A percentile compares a stretch with the other conserved stretches of the same genome.
These are phyloP conservation scores for Alternaria triticina DNA, from an alignment of 2,329 filamentous ascomycete genomes.

Conservation along the genomic window DNA sequence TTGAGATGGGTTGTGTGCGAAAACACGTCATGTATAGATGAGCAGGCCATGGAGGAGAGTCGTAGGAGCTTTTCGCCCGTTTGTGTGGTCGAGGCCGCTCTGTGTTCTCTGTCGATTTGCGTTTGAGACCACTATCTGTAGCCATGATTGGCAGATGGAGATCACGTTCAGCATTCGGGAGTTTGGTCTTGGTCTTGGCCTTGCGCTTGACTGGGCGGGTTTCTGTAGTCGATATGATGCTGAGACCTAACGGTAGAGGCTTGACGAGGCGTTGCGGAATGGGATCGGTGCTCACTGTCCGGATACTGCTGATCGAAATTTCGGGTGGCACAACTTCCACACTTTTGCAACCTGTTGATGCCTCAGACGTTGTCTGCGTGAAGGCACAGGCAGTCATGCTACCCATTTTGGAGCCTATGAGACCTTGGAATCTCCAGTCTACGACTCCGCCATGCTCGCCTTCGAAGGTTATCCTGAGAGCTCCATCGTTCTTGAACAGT, in stretches of 20 bases:
- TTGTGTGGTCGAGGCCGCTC: background rate
- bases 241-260: background rate
- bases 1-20: background rate
- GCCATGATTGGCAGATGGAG: too few species aligned
- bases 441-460: background rate
- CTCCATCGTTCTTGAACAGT: background rate
- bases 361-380: background rate
- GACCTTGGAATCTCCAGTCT: background rate
- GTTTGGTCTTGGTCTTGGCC: too few species aligned
- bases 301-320: background rate
- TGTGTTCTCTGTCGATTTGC: background rate
- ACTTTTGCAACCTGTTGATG: background rate
- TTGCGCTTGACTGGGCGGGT: background rate
- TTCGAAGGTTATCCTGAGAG: accelerated
- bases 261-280: background rate
- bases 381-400: background rate
- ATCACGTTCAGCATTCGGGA: too few species aligned
- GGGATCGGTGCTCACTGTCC: background rate
- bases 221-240: background rate
- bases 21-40: background rate
- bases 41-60: background rate
- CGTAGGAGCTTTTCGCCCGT: background rate
- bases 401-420: accelerated
- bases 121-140: too few species aligned
- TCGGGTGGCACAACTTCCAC: background rate